Conservation (phyloP, 2,329 filamentous ascomycete species). For the Fusarium succisae region DNA sequence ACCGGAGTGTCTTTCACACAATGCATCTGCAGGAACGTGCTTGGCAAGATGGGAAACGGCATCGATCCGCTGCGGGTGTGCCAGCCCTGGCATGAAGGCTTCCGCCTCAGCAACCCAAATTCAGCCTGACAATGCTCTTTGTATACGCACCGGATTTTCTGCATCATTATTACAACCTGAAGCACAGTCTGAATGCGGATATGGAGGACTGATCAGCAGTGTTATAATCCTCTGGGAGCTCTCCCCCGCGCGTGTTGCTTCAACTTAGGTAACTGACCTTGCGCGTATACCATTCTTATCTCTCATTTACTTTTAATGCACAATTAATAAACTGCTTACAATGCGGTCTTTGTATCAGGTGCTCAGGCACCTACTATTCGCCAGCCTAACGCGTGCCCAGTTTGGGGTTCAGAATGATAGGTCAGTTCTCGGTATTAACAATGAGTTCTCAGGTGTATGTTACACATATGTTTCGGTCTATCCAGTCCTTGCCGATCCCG, state of each 20-base stretch:
- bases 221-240: constrained; percentile 19
- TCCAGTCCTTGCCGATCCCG: constrained; percentile 32
- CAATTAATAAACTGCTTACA: neutral
- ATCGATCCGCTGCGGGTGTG: constrained; percentile 1
- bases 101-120: constrained; percentile 30
- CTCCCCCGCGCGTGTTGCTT: neutral
- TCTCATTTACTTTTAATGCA: constrained; percentile 3
- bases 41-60: constrained; percentile 3
- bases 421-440: constrained; percentile 35
- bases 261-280: neutral
- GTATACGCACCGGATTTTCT: neutral
- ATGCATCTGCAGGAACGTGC: constrained; percentile 14
- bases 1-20: neutral
- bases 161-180: neutral
- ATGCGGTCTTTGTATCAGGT: constrained; percentile 20
- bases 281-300: neutral
- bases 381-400: neutral
- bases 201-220: neutral
- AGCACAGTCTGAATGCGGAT: constrained; percentile 15
- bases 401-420: constrained; percentile 36
- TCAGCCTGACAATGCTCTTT: constrained; percentile 27
- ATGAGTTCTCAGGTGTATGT: constrained; percentile 34
- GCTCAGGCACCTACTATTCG: constrained; percentile 16
- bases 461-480: constrained; percentile 43
- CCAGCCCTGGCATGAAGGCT: constrained; percentile 27